These are phyloP conservation scores for Quercus phellos DNA, from an alignment of 331 rosid species.

Conservation along the genomic window DNA sequence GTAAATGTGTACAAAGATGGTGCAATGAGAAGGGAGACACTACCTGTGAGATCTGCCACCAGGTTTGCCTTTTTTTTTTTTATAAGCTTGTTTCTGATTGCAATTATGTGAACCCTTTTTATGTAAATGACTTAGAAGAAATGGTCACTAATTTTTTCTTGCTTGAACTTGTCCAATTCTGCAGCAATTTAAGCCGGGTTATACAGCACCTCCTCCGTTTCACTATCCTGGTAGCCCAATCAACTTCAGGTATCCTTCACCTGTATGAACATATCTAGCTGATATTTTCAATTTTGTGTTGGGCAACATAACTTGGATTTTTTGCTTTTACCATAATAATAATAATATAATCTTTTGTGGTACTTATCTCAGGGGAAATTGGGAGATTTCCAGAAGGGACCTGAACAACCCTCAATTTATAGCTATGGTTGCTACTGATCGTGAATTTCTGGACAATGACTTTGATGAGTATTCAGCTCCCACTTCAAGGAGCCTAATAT, in stretches of 20 bases:
- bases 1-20: conserved; percentile 87
- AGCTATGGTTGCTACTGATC: conserved; percentile 38
- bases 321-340: neutral
- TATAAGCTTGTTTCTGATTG: neutral
- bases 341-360: conserved; percentile 2
- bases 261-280: neutral
- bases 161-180: neutral
- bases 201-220: conserved; percentile 52
- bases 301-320: neutral
- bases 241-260: conserved; percentile 45
- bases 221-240: conserved; percentile 47
- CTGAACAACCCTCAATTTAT: conserved; percentile 43
- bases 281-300: neutral
- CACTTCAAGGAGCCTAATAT: conserved; percentile 44
- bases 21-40: conserved; percentile 85
- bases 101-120: neutral
- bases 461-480: conserved; percentile 44
- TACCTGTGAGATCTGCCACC: conserved; percentile 79
- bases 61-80: conserved; percentile 38
- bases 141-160: neutral
- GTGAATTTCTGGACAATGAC: conserved; percentile 39
- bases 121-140: neutral
- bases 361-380: conserved; percentile 42
- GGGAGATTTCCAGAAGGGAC: conserved; percentile 68
- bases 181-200: conserved; percentile 64